phyloP scores from a whole-genome alignment of 176 grass and related monocot genomes.

The Eragrostis nindensis region DNA sequence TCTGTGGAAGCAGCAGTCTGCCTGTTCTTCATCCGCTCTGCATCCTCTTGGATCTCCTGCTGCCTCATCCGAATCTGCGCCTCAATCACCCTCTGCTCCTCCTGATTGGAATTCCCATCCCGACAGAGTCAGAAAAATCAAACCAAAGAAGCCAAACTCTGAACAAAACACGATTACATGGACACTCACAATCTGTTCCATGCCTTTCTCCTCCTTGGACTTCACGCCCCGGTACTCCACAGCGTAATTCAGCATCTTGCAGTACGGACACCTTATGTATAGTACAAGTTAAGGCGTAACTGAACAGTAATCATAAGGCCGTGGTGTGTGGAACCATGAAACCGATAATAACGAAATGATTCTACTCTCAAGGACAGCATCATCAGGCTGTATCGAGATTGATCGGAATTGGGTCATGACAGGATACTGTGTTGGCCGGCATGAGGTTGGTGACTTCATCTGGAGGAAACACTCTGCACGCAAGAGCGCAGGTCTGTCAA shows the following conservation, averaged over 20 bases:
- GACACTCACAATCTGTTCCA: slow-evolving; percentile 86
- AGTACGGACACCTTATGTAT: slow-evolving; percentile 88
- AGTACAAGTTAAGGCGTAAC: slow-evolving; percentile 50
- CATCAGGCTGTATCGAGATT: neutral
- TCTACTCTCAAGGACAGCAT: no score
- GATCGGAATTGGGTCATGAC: neutral
- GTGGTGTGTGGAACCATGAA: no score
- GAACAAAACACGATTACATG: neutral
- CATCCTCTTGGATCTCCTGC: slow-evolving; percentile 79
- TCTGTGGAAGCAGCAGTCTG: slow-evolving; percentile 30
- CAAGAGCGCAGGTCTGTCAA: neutral
- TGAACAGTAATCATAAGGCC: neutral
- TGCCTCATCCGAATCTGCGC: slow-evolving; percentile 92
- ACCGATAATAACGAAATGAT: no score
- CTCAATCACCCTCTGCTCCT: slow-evolving; percentile 97
- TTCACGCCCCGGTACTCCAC: slow-evolving; percentile 87
- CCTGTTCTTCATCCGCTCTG: slow-evolving; percentile 73
- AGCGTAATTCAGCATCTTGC: slow-evolving; percentile 81
- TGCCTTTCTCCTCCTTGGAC: slow-evolving; percentile 90
- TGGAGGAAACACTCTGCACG: slow-evolving; percentile 95
- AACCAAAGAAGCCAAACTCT: neutral
- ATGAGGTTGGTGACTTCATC: slow-evolving; percentile 73
- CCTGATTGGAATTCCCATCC: slow-evolving; percentile 38
- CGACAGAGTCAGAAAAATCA: slow-evolving; percentile 11
- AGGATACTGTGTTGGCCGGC: slow-evolving; percentile 84